phyloP scores from a whole-genome alignment of 495 filamentous ascomycete genomes.

The Penicillium arizonense region DNA sequence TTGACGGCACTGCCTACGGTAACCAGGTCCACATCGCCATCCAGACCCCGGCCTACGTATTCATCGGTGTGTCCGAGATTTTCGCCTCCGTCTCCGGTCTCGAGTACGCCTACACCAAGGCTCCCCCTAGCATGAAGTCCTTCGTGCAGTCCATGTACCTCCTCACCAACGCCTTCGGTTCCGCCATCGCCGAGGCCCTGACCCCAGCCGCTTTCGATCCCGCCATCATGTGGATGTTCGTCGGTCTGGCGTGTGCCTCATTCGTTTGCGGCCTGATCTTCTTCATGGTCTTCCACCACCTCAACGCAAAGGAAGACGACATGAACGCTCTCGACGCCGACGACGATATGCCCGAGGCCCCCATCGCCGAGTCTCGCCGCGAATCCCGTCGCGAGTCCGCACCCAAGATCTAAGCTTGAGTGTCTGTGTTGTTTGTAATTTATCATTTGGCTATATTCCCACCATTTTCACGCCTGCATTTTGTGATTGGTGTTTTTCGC shows the following conservation, averaged over 20 bases:
- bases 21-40: conserved; percentile 64
- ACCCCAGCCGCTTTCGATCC: conserved; percentile 69
- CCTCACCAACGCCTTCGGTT: conserved; percentile 69
- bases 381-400: conserved; percentile 12
- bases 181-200: conserved; percentile 70
- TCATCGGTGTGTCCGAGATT: conserved; percentile 73
- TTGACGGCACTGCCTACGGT: conserved; percentile 32
- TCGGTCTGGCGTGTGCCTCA: conserved; percentile 51
- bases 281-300: conserved; percentile 40
- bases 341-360: conserved; percentile 22
- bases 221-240: conserved; percentile 67
- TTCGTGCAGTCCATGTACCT: conserved; percentile 73
- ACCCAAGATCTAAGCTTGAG: conserved; percentile 9
- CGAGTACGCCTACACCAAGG: conserved; percentile 82
- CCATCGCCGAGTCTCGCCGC: conserved; percentile 11
- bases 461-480: no score
- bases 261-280: conserved; percentile 46
- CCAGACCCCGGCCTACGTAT: conserved; percentile 66
- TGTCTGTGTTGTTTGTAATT: background rate
- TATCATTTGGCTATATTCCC: no score
- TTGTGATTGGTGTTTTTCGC: no score
- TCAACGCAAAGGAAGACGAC: conserved; percentile 44
- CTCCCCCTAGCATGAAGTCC: conserved; percentile 79
- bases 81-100: conserved; percentile 69
- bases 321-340: conserved; percentile 48